Evolutionary conservation across 805 yeast genomes (phyloP).

Genomic region (Wickerhamiella dianesei): DNA sequence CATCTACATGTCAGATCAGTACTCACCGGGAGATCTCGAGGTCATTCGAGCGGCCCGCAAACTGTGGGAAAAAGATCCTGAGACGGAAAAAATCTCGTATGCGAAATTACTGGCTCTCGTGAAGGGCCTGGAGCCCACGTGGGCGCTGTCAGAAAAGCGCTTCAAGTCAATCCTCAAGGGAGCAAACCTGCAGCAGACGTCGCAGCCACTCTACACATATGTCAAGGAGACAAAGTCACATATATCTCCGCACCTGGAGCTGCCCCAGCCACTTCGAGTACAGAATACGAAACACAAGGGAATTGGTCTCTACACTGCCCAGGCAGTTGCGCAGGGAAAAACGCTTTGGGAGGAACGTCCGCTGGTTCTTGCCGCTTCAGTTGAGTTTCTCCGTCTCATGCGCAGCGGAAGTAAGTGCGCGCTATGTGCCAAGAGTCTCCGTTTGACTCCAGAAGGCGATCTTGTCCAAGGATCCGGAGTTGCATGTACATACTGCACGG

Average conservation of each 20-base stretch:
- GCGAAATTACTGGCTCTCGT: slow-evolving; percentile 40
- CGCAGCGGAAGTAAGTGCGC: slow-evolving; percentile 55
- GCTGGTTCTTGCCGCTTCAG: slow-evolving; percentile 49
- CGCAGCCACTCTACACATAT: slow-evolving; percentile 35
- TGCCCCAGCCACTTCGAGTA: slow-evolving; percentile 31
- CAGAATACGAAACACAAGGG: slow-evolving; percentile 42
- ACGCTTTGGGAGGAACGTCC: slow-evolving; percentile 52
- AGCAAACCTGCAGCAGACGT: slow-evolving; percentile 37
- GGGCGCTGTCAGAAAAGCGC: slow-evolving; percentile 52
- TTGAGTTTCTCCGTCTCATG: slow-evolving; percentile 49
- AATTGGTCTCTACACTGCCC: slow-evolving; percentile 45
- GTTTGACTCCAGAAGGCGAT: slow-evolving; percentile 16
- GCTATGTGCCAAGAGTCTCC: slow-evolving; percentile 49
- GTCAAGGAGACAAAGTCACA: slow-evolving; percentile 41
- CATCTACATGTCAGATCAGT: background rate
- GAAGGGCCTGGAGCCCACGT: slow-evolving; percentile 38
- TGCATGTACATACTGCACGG: slow-evolving; percentile 49
- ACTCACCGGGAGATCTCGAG: slow-evolving; percentile 44
- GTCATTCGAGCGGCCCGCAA: slow-evolving; percentile 46
- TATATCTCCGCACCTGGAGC: slow-evolving; percentile 32
- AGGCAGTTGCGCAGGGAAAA: slow-evolving; percentile 35
- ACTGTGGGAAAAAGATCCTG: slow-evolving; percentile 56
- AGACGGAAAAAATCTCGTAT: slow-evolving; percentile 43
- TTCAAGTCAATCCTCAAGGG: slow-evolving; percentile 40
- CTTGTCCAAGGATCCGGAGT: slow-evolving; percentile 16